These are phyloP conservation scores for Talaromyces proteolyticus DNA, from an alignment of 495 filamentous ascomycete species.

Conservation along the genomic window DNA sequence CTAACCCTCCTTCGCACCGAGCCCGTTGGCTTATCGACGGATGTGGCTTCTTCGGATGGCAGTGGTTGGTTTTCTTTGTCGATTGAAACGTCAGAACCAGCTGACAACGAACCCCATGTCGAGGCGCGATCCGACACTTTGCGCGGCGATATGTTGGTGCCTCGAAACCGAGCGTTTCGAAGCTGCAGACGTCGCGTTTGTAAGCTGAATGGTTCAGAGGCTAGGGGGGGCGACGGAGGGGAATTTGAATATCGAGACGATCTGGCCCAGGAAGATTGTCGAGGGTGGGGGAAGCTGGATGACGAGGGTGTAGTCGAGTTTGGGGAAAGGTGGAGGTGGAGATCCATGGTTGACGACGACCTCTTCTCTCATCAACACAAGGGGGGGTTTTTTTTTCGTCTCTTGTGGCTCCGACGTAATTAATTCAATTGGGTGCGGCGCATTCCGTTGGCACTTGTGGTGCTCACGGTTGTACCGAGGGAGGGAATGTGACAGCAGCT, in stretches of 20 bases:
- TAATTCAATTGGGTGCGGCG: not conserved
- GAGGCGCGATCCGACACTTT: conserved; percentile 11
- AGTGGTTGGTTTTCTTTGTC: conserved; percentile 8
- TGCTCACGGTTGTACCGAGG: not conserved
- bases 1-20: conserved; percentile 12
- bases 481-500: not conserved
- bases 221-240: conserved; percentile 8
- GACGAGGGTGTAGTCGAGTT: not conserved
- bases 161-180: conserved; percentile 28
- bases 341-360: not conserved
- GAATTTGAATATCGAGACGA: too few species aligned
- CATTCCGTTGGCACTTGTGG: too few species aligned
- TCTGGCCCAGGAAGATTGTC: not conserved
- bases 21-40: not conserved
- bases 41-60: not conserved
- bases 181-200: conserved; percentile 23
- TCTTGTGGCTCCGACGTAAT: too few species aligned
- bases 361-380: too few species aligned
- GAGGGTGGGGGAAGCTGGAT: not conserved
- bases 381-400: too few species aligned
- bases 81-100: conserved; percentile 1
- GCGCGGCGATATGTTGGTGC: conserved; percentile 13
- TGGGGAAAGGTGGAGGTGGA: not conserved
- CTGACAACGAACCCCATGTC: conserved; percentile 5
- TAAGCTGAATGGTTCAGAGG: conserved; percentile 13